Evolutionary conservation across 2,329 filamentous ascomycete genomes (phyloP).

Genomic region (Diplocarpon mali): DNA sequence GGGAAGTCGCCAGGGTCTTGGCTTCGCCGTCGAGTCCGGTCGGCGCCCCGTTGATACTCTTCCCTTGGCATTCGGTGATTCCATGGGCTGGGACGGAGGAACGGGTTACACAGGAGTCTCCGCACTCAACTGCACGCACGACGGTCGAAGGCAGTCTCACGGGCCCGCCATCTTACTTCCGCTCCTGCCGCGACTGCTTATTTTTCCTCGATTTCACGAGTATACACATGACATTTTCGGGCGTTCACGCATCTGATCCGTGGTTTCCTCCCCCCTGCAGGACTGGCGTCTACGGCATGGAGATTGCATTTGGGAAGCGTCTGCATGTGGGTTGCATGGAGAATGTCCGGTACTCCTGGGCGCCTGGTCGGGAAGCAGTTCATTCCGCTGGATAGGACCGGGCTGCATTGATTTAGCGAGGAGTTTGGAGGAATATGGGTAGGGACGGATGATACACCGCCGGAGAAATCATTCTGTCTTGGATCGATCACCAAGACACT

Average conservation of each 20-base stretch:
- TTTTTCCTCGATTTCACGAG: too few species aligned
- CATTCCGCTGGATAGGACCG: neutral
- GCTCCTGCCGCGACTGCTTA: too few species aligned
- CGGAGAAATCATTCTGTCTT: neutral
- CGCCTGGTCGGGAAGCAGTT: neutral
- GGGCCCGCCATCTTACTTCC: too few species aligned
- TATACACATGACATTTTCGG: too few species aligned
- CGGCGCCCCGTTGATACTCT: constrained; percentile 22
- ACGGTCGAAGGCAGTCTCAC: too few species aligned
- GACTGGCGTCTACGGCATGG: too few species aligned
- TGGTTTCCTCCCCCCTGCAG: too few species aligned
- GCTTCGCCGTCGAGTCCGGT: constrained; percentile 2
- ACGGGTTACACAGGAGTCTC: constrained; percentile 7
- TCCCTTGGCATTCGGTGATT: constrained; percentile 26
- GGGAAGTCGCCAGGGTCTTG: constrained; percentile 11
- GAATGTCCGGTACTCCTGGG: neutral
- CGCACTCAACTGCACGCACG: neutral
- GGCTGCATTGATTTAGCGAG: neutral
- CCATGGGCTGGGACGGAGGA: constrained; percentile 6
- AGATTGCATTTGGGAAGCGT: too few species aligned
- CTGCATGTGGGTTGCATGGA: neutral
- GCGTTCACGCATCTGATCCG: too few species aligned
- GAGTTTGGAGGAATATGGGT: neutral
- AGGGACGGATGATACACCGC: neutral
- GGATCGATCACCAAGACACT: neutral